phyloP scores from a whole-genome alignment of 139 green algal species.

The Micromonas pusilla region DNA sequence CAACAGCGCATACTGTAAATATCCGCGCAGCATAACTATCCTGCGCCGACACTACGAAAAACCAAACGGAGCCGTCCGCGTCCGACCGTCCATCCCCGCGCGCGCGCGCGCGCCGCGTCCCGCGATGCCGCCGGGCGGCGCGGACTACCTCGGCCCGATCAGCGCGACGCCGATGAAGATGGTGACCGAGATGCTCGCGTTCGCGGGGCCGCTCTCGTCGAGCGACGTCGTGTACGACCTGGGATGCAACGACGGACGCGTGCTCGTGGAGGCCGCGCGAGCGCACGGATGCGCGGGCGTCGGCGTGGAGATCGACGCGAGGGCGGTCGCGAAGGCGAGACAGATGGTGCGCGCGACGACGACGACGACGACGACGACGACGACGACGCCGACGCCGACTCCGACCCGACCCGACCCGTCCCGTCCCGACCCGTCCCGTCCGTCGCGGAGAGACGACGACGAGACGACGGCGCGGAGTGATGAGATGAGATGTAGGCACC shows the following conservation, averaged over 20 bases:
- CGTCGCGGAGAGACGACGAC: too few relatives aligned
- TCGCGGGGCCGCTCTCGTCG: not conserved
- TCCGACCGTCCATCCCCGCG: too few relatives aligned
- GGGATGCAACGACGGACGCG: conserved; percentile 20
- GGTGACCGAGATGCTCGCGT: not conserved
- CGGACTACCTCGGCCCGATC: conserved; percentile 8
- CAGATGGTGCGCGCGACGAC: not conserved
- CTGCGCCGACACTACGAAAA: too few relatives aligned
- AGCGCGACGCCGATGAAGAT: conserved; percentile 9
- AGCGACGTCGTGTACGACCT: conserved; percentile 18
- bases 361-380: not conserved
- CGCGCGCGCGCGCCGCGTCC: too few relatives aligned
- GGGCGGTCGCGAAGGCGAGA: not conserved
- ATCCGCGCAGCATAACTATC: too few relatives aligned
- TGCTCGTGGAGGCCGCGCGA: not conserved
- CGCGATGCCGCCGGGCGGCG: not conserved
- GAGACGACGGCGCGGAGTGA: too few relatives aligned
- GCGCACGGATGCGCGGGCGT: not conserved
- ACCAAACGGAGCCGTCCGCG: too few relatives aligned
- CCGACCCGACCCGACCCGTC: too few relatives aligned
- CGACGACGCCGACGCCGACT: not conserved
- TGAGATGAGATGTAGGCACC: too few relatives aligned
- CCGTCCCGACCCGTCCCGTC: too few relatives aligned
- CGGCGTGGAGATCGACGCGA: conserved; percentile 5
- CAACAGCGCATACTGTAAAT: too few relatives aligned